Base-by-base conservation (phyloP, 495 filamentous ascomycete species). In the Podospora sp. region DNA sequence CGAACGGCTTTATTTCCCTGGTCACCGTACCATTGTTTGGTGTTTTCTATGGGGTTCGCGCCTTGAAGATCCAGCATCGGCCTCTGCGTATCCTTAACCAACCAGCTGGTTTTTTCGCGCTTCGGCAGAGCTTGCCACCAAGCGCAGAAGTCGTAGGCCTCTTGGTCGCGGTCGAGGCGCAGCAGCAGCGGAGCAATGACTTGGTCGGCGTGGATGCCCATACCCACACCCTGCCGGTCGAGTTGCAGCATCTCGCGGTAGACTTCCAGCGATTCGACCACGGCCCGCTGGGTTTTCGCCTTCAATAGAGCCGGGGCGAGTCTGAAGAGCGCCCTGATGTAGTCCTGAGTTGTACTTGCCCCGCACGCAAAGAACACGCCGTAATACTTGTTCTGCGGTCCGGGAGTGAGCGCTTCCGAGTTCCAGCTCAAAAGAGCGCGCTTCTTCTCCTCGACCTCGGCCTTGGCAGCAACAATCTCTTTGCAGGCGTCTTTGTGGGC, bases 21-120 rank as follows among this genome's bases (percentile, higher is more conserved):
- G 8, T 24, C 21, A 22, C 49, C 18, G 18, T 3, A 52, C 49
- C 49, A 52, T 5, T n/a, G 49, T 2, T 16, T 22, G 7, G 22
- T 16, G n/a, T 22, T n/a, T 18, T 61, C 58, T 1, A 36, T 0
- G 11, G 29, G 11, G 21, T 61, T 20, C 4, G 27, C 58, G 58
- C 58, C 58, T 11, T 61, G 58, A 14, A 61, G 26, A 26, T 61
- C 58, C 16, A 61, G 58, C 14, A 36, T 36, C 27, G 58, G 58
- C 26, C 11, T 33, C 18, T 33, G 12, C 27, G 21, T 36, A 29
- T 61, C 29, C 22, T 5, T 12, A n/a, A 6, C 7, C n/a, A 55
- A n/a, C 58, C 26, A 61, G 27, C 20, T 29, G 14, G 29, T 5
- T 11, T 36, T 61, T 1, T 60, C n/a, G 25, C 16, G n/a, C 20